Evolutionary conservation across 2,329 filamentous ascomycete genomes (phyloP), one percentile per base, ranked within the genome.

Genomic region (Neoscytalidium dimidiatum): DNA sequence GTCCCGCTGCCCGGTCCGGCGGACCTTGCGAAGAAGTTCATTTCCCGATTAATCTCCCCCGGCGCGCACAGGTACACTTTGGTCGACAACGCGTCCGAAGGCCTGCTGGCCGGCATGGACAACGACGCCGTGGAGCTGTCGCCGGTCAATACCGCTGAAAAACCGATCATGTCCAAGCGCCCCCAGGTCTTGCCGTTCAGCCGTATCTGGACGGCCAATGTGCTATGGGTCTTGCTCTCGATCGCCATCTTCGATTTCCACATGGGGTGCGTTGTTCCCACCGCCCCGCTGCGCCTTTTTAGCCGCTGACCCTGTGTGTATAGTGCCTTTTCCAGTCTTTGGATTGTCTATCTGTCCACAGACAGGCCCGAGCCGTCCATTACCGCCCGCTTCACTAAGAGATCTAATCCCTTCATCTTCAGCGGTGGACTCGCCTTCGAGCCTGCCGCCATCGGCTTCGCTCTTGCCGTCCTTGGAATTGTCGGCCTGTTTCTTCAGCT

Each of bases 401-500:
- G 57, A 19, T 58, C 43, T 2, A 62, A 46, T 43, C 62, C 44
- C 7, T 86, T 90, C 71, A 77, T 84, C 67, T 93, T 90, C 69
- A 84, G 85, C 0, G 91, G 92, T 29, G 92, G 92, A 1, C 82
- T 95, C 0, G 90, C 90, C n/a, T 84, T 95, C 61, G 85, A 86
- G 0, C 88, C 91, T 0, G 83, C 85, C 1, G 85, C 86, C 2
- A 90, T 95, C 33, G 92, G 92, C n/a, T 79, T 91, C 48, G 90
- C 90, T 4, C 92, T 94, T 80, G 88, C 91, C 2, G 88, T 91
- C 60, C 84, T 95, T 17, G 92, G 92, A 8, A 78, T 86, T 56
- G 87, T 94, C 48, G 92, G 92, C n/a, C 89, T 95, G 41, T 79
- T 83, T 0, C 81, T 95, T 51, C 90, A 92, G 73, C 83, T 92